Evolutionary conservation across 495 filamentous ascomycete genomes (phyloP), one percentile per base, ranked within the genome.

Genomic region (Penicillium pulvis): DNA sequence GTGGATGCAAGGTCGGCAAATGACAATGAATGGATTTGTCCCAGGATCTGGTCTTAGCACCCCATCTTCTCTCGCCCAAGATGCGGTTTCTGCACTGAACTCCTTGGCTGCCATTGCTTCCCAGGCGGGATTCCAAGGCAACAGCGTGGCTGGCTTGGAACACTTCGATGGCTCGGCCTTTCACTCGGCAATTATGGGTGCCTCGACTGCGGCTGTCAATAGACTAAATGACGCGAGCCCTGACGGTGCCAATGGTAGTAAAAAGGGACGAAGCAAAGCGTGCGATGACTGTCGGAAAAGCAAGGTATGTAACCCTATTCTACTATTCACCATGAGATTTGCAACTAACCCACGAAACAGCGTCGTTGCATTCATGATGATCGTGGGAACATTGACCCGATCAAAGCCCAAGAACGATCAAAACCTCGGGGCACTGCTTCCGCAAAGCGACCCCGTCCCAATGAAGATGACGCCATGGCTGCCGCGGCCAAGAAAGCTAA

Each of bases 291-390:
- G 85, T 64, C 82, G 85, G 19, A 87, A 83, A 67, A 86, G 83
- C 77, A 88, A 88, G 81, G 85, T 87, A 59, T 63, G 69, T 64
- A 14, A 26, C 46, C 24, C 14, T 14, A 10, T 23, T 6, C 16
- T 56, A 47, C 36, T 44, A 5, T 24, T 8, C 57, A 14, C 53
- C 52, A 20, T 31, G 28, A 31, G 35, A 36, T 2, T 42, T 35
- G 24, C 43, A 42, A 33, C 53, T 62, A 23, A 53, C 44, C 33
- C 7, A 24, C 43, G 1, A 58, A 54, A 63, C 63, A 89, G 86
- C 85, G 86, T 52, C 84, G 86, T 60, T 89, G 86, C 62, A 85
- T 89, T 24, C 86, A 89, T 59, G 85, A 88, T 58, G 84, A 85
- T 55, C 78, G 81, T 60, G 86, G 86, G 36, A 77, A 83, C 52